Evolutionary conservation across 257 asterid species (phyloP), one percentile per base, ranked within the genome.

Genomic region (Coffea eugenioides): DNA sequence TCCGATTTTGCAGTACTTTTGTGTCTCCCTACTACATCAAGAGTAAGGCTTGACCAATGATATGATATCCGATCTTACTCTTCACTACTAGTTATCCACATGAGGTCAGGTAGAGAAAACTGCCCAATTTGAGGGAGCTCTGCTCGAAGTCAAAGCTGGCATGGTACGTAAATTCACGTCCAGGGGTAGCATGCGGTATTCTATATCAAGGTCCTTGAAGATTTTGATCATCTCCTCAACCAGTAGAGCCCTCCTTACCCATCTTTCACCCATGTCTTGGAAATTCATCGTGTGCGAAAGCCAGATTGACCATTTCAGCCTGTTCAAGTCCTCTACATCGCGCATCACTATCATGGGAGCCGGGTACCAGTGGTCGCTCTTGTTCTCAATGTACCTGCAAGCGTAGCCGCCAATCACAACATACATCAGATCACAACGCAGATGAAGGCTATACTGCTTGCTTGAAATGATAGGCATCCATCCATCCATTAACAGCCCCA

Each of bases 261-360:
- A 93, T 82, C 98, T 92, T 88, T 95, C 97, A 5, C 97, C 96
- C 98, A 95, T 95, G 83, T 95, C 94, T 78, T 95, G 97, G 78
- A 81, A 85, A 83, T 95, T 95, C 90, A 95, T 95, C 31, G 74
- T 91, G 88, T 95, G 98, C 0, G 90, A 82, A 34, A 83, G 89
- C 97, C 99, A 94, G 9, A 90, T 49, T 0, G 99, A 92, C 87
- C 91, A 92, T 84, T 87, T 92, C 86, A 96, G 67, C 85, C 90
- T 66, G 90, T 96, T 96, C 95, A 94, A 73, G 86, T 96, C 99
- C 84, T 90, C 97, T 43, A 96, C 85, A 56, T 96, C 97, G 73
- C 96, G 90, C 93, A 91, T 83, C n/a, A 96, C 97, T 39, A 94
- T 78, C 86, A 79, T 41, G 0, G 99, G 98, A 15, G 85, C 89